A percentile compares a stretch with the other conserved stretches of the same genome.
phyloP scores from a whole-genome alignment of 2,329 filamentous ascomycete species.

The Alternaria metachromatica region DNA sequence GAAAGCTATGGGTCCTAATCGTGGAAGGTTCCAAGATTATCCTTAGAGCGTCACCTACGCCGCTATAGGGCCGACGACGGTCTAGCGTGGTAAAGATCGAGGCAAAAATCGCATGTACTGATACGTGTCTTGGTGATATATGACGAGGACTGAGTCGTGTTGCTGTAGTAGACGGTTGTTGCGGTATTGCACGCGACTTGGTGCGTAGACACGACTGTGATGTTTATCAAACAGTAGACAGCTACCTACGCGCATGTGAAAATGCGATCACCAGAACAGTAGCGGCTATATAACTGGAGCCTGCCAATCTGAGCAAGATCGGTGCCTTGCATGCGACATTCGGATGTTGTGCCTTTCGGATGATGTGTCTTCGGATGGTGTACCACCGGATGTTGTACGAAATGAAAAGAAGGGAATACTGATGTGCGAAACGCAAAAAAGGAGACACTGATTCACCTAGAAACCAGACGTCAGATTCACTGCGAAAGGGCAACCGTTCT shows the following conservation, averaged over 20 bases:
- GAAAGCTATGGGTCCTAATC: not conserved
- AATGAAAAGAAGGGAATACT: not conserved
- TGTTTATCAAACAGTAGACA: not conserved
- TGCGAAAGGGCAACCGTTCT: not conserved
- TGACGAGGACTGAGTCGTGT: not conserved
- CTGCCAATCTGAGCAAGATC: not conserved
- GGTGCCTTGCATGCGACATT: not conserved
- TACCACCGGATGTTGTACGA: not conserved
- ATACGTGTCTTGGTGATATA: not conserved
- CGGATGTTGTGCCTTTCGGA: not conserved
- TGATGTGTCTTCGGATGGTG: not conserved
- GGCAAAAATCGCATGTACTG: not conserved
- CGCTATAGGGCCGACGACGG: not conserved
- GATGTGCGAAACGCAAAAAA: too few species aligned
- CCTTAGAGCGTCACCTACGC: not conserved
- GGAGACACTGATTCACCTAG: not conserved
- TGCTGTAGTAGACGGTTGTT: not conserved
- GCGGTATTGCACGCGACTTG: too few species aligned
- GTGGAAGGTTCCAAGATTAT: not conserved
- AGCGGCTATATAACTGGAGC: not conserved
- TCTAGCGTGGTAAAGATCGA: not conserved
- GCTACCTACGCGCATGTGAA: not conserved
- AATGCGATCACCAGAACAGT: not conserved
- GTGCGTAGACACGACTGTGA: not conserved
- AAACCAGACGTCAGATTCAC: not conserved